Evolutionary conservation across 495 filamentous ascomycete species (phyloP), one percentile per base, ranked within the genome.

Genomic region (Barbatosphaeria neglecta): DNA sequence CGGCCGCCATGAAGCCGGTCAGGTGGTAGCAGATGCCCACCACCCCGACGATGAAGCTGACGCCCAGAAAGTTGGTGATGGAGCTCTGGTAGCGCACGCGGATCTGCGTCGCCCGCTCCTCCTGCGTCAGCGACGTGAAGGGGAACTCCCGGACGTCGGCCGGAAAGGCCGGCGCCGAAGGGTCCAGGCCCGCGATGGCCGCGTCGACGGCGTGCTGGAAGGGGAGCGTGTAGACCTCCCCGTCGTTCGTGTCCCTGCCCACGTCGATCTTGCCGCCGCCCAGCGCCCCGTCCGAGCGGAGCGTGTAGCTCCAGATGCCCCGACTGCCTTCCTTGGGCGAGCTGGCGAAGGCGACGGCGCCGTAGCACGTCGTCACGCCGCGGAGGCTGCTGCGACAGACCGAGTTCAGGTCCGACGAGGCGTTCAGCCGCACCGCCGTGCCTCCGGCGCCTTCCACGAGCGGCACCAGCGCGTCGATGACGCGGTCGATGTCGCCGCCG

Each of bases 241-340:
- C 76, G 55, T 84, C 82, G 57, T 90, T 90, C 42, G 69, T 65
- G 35, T 70, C 59, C 11, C 62, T 61, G 7, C 75, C 64, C 28
- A 77, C 72, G 54, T 80, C 72, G 47, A 93, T 76, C 43, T 70
- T 75, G 18, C 63, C 62, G 7, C 43, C 43, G 1, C 75, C 75
- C 45, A 90, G 63, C 0, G 74, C 66, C 3, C 77, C 77, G 57
- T 95, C 88, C 3, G 77, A 77, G 46, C 86, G 69, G 16, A 95
- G 67, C 1, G 83, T 88, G 52, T 93, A 95, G 59, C 90, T 90
- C 88, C 88, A 93, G n/a, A 72, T 50, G 0, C 72, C 75, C 23
- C 69, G 74, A 0, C 59, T 52, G 7, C 84, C 84, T 65, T 88
- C 83, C 2, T 53, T 69, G 3, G 85, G 86, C 9, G 83, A 87